These are phyloP conservation scores for Arachnomyces sp. DNA, from an alignment of 2,329 filamentous ascomycete species.

Conservation along the genomic window DNA sequence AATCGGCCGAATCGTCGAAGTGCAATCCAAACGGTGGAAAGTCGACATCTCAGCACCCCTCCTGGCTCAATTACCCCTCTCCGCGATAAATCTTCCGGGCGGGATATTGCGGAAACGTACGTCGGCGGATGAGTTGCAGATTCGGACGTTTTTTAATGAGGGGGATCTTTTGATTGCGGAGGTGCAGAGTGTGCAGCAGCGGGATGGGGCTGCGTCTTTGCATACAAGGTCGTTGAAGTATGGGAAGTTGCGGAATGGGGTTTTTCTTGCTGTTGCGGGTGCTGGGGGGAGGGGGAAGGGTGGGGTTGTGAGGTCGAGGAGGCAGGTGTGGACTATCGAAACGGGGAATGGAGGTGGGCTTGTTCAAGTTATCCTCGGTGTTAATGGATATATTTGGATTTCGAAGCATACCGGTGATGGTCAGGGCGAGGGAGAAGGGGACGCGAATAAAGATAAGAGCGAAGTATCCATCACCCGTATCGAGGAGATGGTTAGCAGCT, in stretches of 20 bases:
- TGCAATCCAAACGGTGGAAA: constrained; percentile 88
- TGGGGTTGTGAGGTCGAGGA: constrained; percentile 72
- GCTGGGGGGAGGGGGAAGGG: constrained; percentile 65
- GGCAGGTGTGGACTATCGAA: constrained; percentile 76
- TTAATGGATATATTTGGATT: constrained; percentile 97
- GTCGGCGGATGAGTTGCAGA: constrained; percentile 93
- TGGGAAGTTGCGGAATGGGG: constrained; percentile 87
- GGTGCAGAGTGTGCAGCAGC: constrained; percentile 74
- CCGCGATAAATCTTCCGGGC: constrained; percentile 87
- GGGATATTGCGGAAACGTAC: constrained; percentile 86
- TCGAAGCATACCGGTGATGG: constrained; percentile 67
- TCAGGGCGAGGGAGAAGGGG: constrained; percentile 29
- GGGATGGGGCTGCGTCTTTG: constrained; percentile 72
- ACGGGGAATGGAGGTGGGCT: constrained; percentile 42
- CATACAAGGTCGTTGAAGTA: constrained; percentile 90
- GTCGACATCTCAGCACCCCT: constrained; percentile 87
- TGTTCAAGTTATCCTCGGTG: constrained; percentile 80
- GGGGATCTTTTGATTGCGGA: constrained; percentile 91
- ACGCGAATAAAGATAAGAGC: constrained; percentile 35
- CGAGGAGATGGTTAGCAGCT: constrained; percentile 76
- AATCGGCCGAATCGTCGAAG: constrained; percentile 85
- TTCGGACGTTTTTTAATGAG: constrained; percentile 93
- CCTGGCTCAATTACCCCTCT: constrained; percentile 75
- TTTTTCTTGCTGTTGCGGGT: constrained; percentile 75
- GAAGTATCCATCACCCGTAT: constrained; percentile 67